Evolutionary conservation across 345 rosid genomes (phyloP).

Genomic region (Trapa incisa): DNA sequence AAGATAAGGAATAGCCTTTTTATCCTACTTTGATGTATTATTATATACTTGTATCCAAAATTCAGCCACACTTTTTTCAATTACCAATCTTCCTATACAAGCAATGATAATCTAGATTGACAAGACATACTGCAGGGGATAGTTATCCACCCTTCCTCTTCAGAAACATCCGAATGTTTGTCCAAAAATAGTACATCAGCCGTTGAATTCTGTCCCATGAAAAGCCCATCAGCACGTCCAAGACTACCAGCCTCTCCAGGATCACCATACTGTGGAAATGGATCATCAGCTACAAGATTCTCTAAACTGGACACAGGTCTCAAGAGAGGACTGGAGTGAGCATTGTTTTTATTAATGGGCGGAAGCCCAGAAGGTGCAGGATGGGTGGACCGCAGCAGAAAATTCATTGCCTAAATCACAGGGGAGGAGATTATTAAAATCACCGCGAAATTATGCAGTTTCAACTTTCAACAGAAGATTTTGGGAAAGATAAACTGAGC

Average conservation of each 20-base stretch:
- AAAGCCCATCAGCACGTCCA: slow-evolving; percentile 21
- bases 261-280: slow-evolving; percentile 35
- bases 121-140: slow-evolving; percentile 60
- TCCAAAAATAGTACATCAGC: slow-evolving; percentile 23
- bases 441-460: neutral
- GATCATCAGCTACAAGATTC: slow-evolving; percentile 56
- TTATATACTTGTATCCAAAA: neutral
- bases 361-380: slow-evolving; percentile 32
- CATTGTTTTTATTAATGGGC: slow-evolving; percentile 34
- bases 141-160: slow-evolving; percentile 84
- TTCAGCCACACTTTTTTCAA: neutral
- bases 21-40: neutral
- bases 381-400: slow-evolving; percentile 50
- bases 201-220: slow-evolving; percentile 20
- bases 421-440: slow-evolving; percentile 9
- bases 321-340: slow-evolving; percentile 18
- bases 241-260: slow-evolving; percentile 23
- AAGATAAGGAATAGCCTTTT: neutral
- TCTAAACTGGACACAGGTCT: slow-evolving; percentile 43
- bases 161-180: slow-evolving; percentile 60
- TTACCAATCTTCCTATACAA: neutral
- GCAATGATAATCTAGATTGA: neutral
- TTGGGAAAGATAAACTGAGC: neutral
- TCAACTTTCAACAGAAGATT: neutral
- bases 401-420: slow-evolving; percentile 53